A percentile compares a stretch with the other conserved stretches of the same genome.
Conservation (phyloP, 345 rosid species). For the Murraya koenigii region DNA sequence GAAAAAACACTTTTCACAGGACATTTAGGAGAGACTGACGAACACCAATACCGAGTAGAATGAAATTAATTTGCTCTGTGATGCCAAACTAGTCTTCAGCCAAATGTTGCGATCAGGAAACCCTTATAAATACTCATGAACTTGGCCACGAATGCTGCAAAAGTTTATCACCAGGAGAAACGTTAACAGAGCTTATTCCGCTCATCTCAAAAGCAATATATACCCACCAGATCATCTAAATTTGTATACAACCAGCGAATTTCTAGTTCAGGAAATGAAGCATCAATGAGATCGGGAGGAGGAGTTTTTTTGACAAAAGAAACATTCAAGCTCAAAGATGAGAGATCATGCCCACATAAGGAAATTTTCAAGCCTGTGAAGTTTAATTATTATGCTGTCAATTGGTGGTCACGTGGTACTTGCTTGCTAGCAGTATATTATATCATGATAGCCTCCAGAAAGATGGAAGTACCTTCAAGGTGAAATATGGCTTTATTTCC, state of each 20-base stretch:
- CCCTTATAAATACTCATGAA: slow-evolving; percentile 92
- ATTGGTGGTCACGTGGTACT: neutral
- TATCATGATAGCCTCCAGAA: slow-evolving; percentile 2
- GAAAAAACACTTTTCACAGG: neutral
- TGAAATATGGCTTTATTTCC: slow-evolving; percentile 97
- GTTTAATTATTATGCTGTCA: neutral
- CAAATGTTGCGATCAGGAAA: slow-evolving; percentile 80
- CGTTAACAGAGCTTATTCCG: neutral
- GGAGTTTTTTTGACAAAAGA: neutral
- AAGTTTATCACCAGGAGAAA: neutral
- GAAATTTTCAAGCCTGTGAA: neutral
- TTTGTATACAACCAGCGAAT: neutral
- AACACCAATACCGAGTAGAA: neutral
- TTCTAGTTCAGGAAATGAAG: neutral
- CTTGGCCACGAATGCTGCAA: slow-evolving; percentile 90
- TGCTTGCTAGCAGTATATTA: neutral
- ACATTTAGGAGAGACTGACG: too few relatives aligned
- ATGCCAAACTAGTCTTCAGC: slow-evolving; percentile 34
- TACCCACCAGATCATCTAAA: neutral
- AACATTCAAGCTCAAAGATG: neutral
- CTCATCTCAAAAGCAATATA: neutral
- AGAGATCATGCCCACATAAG: neutral
- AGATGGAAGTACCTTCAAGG: slow-evolving; percentile 64
- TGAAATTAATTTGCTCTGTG: neutral
- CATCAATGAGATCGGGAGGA: neutral